These are phyloP conservation scores for Fraxinus floribunda DNA, from an alignment of 305 asterid genomes.

Conservation along the genomic window DNA sequence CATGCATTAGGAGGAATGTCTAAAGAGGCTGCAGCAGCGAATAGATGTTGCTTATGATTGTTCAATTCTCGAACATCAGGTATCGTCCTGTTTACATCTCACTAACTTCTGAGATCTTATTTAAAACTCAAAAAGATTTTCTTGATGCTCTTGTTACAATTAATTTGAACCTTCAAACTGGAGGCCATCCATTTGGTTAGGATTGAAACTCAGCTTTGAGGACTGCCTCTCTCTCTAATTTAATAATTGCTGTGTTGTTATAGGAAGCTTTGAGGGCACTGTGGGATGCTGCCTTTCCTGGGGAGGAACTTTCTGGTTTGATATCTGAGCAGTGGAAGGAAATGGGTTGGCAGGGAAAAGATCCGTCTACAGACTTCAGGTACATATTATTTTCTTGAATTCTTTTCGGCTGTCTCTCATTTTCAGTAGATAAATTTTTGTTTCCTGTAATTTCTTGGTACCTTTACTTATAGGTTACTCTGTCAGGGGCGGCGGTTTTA, in stretches of 20 bases:
- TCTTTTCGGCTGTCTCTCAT: slow-evolving; percentile 15
- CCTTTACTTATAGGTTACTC: slow-evolving; percentile 23
- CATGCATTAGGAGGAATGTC: slow-evolving; percentile 79
- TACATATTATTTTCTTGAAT: slow-evolving; percentile 21
- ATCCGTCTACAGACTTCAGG: slow-evolving; percentile 26
- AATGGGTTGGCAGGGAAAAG: slow-evolving; percentile 29
- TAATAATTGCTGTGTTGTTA: slow-evolving; percentile 20
- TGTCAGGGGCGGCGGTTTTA: slow-evolving; percentile 95
- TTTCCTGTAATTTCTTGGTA: slow-evolving; percentile 8
- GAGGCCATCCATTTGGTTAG: slow-evolving; percentile 6
- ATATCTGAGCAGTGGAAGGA: slow-evolving; percentile 74
- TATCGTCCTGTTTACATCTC: slow-evolving; percentile 22
- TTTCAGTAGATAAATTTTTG: slow-evolving; percentile 12
- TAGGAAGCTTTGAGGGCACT: slow-evolving; percentile 66
- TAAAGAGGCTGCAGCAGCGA: slow-evolving; percentile 75
- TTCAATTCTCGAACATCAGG: slow-evolving; percentile 85
- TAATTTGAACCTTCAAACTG: background rate
- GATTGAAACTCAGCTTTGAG: slow-evolving; percentile 6
- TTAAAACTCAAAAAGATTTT: slow-evolving; percentile 18
- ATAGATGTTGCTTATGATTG: slow-evolving; percentile 82
- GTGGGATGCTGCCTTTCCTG: slow-evolving; percentile 21
- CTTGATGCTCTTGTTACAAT: background rate
- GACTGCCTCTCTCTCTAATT: slow-evolving; percentile 22
- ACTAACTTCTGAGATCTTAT: background rate
- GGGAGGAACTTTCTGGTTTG: slow-evolving; percentile 29